Evolutionary conservation across 202 grass and related monocot species (phyloP).

Genomic region (Cymbopogon flexuosus): DNA sequence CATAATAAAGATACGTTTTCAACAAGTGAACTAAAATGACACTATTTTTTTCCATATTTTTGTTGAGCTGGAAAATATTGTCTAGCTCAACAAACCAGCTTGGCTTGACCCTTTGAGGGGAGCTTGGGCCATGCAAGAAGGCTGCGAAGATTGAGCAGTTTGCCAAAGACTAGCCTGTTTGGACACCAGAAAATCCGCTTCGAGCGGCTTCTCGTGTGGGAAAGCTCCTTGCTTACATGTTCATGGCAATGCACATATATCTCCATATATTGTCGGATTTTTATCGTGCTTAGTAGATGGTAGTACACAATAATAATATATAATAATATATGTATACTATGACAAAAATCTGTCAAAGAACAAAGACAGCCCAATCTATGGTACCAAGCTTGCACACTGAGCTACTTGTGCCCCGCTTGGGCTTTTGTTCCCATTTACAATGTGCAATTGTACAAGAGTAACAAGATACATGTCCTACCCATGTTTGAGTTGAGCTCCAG

Average conservation of each 20-base stretch:
- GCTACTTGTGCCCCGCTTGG: neutral
- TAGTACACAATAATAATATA: too few relatives aligned
- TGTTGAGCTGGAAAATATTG: neutral
- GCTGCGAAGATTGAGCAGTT: neutral
- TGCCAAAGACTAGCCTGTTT: neutral
- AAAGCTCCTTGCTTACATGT: too few relatives aligned
- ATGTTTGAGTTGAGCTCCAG: neutral
- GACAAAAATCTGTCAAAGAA: too few relatives aligned
- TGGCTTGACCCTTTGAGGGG: neutral
- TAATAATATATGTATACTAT: too few relatives aligned
- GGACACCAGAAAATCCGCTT: too few relatives aligned
- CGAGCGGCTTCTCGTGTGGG: too few relatives aligned
- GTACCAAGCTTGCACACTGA: neutral
- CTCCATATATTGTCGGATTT: too few relatives aligned
- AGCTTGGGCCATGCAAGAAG: neutral
- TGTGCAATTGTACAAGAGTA: neutral
- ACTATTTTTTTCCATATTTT: neutral
- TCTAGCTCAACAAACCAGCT: neutral
- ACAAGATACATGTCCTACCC: neutral
- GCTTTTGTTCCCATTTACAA: neutral
- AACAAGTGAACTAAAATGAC: neutral
- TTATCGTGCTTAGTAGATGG: too few relatives aligned
- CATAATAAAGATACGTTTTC: neutral
- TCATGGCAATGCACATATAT: too few relatives aligned
- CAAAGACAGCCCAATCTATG: neutral